phyloP scores from a whole-genome alignment of 768 basidiomycete species.

The Agaricus subrufescens region DNA sequence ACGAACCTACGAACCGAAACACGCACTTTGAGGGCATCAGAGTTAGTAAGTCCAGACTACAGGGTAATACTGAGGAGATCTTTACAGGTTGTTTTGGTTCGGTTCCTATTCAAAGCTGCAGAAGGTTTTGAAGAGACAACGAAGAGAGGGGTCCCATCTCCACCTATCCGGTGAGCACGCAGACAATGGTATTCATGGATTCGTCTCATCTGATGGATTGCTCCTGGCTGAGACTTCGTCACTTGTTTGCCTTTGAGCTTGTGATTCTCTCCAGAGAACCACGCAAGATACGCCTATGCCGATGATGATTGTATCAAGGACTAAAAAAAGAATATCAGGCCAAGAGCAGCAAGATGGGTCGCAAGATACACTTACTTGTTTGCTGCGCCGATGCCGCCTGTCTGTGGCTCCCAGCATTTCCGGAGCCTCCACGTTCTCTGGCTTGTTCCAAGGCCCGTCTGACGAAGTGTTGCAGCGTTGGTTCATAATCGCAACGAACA shows the following conservation, averaged over 20 bases:
- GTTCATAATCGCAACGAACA: no score
- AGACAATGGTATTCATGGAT: constrained; percentile 61
- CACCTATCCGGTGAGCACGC: constrained; percentile 82
- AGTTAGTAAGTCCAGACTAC: constrained; percentile 65
- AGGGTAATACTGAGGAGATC: constrained; percentile 66
- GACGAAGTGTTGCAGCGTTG: no score
- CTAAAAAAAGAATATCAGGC: no score
- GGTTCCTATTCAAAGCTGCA: constrained; percentile 66
- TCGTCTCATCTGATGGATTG: constrained; percentile 48
- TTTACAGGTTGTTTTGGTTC: constrained; percentile 78
- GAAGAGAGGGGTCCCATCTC: constrained; percentile 60
- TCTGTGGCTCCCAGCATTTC: no score
- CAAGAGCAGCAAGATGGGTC: no score
- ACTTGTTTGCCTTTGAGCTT: constrained; percentile 73
- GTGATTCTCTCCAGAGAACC: constrained; percentile 76
- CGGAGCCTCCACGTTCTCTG: no score
- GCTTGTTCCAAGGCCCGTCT: no score
- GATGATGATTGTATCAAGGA: constrained; percentile 50
- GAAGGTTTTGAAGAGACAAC: background rate
- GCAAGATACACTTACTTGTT: no score
- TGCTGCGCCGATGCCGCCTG: no score
- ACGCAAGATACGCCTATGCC: constrained; percentile 54
- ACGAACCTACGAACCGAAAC: constrained; percentile 60
- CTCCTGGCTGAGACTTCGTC: constrained; percentile 25
- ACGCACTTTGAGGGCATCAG: constrained; percentile 74